These are phyloP conservation scores for Pseudozyma pruni DNA, from an alignment of 1,284 basidiomycete species.

Conservation along the genomic window DNA sequence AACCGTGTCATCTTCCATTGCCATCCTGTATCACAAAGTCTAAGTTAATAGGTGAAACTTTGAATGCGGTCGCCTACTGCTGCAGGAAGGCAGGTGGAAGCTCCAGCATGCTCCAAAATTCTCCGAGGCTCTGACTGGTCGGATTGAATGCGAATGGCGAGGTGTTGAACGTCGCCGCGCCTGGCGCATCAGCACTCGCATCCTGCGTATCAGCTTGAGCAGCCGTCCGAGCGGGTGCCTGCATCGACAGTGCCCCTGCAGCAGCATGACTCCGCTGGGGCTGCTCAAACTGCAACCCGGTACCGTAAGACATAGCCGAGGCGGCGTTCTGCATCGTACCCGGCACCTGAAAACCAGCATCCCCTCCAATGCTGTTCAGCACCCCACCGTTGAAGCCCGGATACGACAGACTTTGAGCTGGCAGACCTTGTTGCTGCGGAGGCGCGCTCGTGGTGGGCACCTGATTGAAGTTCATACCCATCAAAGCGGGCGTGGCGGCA, in stretches of 20 bases:
- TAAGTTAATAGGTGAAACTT: too few species aligned
- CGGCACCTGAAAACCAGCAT: neutral
- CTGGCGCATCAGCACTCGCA: conserved; percentile 1
- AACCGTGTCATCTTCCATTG: too few species aligned
- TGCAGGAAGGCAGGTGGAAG: conserved; percentile 52
- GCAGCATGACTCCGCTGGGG: too few species aligned
- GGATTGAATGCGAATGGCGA: conserved; percentile 52
- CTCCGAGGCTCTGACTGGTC: conserved; percentile 38
- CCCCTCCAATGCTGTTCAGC: neutral
- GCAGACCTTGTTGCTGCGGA: conserved; percentile 1
- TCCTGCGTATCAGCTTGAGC: neutral
- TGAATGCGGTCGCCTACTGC: conserved; percentile 3
- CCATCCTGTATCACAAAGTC: too few species aligned
- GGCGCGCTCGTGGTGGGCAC: neutral
- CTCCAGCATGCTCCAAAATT: conserved; percentile 56
- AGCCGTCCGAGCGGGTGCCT: too few species aligned
- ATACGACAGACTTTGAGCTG: neutral
- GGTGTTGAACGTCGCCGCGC: conserved; percentile 14
- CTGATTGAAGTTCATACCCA: conserved; percentile 24
- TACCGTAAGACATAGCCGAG: neutral
- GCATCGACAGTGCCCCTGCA: neutral
- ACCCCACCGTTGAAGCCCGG: conserved; percentile 2
- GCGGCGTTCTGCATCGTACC: conserved; percentile 3
- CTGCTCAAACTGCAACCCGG: conserved; percentile 10
- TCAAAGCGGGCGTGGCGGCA: conserved; percentile 22